Evolutionary conservation across 2,329 filamentous ascomycete genomes (phyloP), one percentile per base, ranked within the genome.

Genomic region (Pseudogymnoascus sp.): DNA sequence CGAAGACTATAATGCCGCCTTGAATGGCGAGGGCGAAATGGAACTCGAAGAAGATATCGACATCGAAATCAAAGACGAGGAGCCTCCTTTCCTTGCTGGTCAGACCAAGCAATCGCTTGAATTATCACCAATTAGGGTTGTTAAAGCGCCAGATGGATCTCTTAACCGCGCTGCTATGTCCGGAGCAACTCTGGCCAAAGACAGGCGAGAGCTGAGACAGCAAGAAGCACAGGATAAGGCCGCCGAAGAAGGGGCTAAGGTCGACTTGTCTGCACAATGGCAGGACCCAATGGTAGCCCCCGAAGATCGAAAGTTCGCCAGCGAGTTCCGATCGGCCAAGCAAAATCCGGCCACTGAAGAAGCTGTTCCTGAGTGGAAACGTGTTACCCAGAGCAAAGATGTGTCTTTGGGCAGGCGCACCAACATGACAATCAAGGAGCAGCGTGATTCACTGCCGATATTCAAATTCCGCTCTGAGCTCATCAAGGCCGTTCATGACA

Each of bases 141-240:
- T 99, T 69, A 97, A 97, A 76, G 94, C 94, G 1, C 95, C 94
- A 0, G 94, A 99, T 75, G 94, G 94, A n/a, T 97, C 93, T 3
- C 87, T 99, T 75, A 99, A 99, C 73, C 84, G 94, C 71, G 91
- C 95, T 59, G 95, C 95, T 14, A 96, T 97, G 90, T 88, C 92
- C 7, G 93, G 94, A 50, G 92, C 93, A 14, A 83, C 87, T 4
- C 77, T 99, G 12, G 90, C 93, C 3, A 96, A 94, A 73, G 94
- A 99, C 73, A 83, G 94, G 61, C 87, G 91, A 73, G 94, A 99
- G 65, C 70, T 97, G 68, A 86, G 91, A 65, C 91, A 96, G 70
- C 89, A 95, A 72, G 93, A 99, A 75, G 86, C 85, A 0, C 89
- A 95, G 65, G 91, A 89, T 76, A 78, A 89, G 77, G 79, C 79